phyloP scores from a whole-genome alignment of 2,329 filamentous ascomycete species.

The Pseudohalonectria lignicola region DNA sequence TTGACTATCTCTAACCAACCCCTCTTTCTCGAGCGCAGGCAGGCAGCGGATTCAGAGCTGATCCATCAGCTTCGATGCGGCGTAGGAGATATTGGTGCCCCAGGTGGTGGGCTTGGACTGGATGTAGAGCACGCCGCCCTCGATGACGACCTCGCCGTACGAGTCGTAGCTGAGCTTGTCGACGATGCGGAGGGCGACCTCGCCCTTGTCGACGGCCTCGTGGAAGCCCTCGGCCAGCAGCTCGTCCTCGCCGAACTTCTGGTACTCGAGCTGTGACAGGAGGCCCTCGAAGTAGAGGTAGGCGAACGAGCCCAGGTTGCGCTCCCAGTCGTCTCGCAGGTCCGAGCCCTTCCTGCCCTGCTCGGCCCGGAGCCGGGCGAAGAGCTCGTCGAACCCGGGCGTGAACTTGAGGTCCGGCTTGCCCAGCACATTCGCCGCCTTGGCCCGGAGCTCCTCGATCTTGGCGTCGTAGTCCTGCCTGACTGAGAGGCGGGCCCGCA shows the following conservation, averaged over 20 bases:
- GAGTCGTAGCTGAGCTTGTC: conserved; percentile 26
- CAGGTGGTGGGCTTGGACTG: conserved; percentile 21
- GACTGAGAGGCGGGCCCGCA: conserved; percentile 29
- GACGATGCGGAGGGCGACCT: conserved; percentile 33
- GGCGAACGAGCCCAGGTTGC: conserved; percentile 27
- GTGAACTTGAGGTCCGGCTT: conserved; percentile 30
- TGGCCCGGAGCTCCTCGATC: conserved; percentile 25
- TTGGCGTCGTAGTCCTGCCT: conserved; percentile 29
- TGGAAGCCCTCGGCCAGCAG: conserved; percentile 35
- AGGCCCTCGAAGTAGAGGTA: conserved; percentile 28
- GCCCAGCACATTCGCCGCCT: conserved; percentile 22
- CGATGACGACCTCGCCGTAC: conserved; percentile 35
- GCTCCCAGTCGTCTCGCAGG: conserved; percentile 29
- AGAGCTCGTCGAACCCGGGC: conserved; percentile 34
- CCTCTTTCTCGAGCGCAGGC: no score
- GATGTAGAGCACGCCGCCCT: conserved; percentile 38
- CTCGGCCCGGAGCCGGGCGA: conserved; percentile 24
- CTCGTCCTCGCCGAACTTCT: conserved; percentile 22
- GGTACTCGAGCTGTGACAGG: conserved; percentile 12
- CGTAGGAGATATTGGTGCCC: conserved; percentile 23
- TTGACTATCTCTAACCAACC: no score
- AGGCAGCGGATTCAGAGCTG: conserved; percentile 21
- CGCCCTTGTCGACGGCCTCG: conserved; percentile 30
- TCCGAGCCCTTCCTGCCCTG: conserved; percentile 16
- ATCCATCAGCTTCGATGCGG: conserved; percentile 22